Conservation (phyloP, 345 rosid genomes). For the Populus deltoides region DNA sequence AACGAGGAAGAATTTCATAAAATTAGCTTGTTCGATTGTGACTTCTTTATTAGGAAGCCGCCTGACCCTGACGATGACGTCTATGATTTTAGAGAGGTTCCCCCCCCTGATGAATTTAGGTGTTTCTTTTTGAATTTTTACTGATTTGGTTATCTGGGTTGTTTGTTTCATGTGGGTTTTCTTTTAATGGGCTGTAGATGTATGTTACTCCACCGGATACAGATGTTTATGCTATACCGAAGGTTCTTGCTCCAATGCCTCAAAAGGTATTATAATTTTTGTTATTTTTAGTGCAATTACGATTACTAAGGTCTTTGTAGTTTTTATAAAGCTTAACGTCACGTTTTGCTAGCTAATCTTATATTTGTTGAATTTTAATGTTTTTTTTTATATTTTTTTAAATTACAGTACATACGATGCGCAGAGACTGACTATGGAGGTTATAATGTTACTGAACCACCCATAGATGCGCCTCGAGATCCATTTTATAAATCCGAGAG, state of each 20-base stretch:
- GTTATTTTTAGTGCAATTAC: not conserved
- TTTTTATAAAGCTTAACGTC: not conserved
- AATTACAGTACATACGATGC: constrained; percentile 78
- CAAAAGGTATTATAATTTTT: constrained; percentile 51
- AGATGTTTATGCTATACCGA: constrained; percentile 81
- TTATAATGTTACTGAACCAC: constrained; percentile 87
- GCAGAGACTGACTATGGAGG: constrained; percentile 78
- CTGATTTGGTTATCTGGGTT: not conserved
- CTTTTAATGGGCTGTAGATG: constrained; percentile 46
- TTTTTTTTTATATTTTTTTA: not conserved
- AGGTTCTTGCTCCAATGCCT: constrained; percentile 87
- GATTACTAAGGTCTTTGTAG: not conserved
- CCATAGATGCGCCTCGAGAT: constrained; percentile 85
- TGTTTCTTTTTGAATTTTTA: constrained; percentile 1
- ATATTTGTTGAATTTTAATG: not conserved
- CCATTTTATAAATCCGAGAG: constrained; percentile 78
- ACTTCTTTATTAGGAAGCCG: constrained; percentile 89
- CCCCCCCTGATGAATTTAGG: not conserved
- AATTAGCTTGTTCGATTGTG: constrained; percentile 79
- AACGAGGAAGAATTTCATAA: constrained; percentile 93
- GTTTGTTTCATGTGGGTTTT: not conserved
- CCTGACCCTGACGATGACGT: constrained; percentile 94
- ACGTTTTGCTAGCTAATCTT: not conserved
- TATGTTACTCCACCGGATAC: constrained; percentile 96
- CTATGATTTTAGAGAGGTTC: constrained; percentile 92